A percentile compares a stretch with the other conserved stretches of the same genome.
Evolutionary conservation across 2,329 filamentous ascomycete genomes (phyloP).

Genomic region (Pseudogymnoascus pannorum): DNA sequence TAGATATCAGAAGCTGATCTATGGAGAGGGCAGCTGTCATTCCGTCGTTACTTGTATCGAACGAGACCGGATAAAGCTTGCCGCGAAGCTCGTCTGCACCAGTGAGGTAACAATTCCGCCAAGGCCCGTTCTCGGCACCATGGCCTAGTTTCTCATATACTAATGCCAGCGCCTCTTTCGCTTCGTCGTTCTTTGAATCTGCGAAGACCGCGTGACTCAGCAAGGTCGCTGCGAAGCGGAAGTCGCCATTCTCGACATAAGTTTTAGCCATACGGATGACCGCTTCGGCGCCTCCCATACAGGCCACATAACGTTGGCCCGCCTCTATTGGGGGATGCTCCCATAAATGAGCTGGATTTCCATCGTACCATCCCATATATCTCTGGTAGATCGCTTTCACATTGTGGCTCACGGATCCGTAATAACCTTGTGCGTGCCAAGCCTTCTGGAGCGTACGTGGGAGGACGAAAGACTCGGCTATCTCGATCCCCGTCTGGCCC

Average conservation of each 20-base stretch:
- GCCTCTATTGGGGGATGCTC: constrained; percentile 30
- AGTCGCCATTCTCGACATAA: constrained; percentile 27
- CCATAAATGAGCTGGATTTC: constrained; percentile 32
- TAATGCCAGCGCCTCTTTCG: constrained; percentile 23
- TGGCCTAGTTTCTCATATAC: constrained; percentile 31
- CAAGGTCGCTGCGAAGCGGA: constrained; percentile 34
- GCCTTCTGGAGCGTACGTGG: constrained; percentile 28
- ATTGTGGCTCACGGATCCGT: constrained; percentile 34
- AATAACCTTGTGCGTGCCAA: constrained; percentile 31
- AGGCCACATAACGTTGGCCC: constrained; percentile 31
- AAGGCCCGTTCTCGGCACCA: constrained; percentile 34
- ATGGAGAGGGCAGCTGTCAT: not conserved
- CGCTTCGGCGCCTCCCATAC: constrained; percentile 30
- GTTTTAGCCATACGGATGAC: constrained; percentile 27
- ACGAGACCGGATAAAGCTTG: not conserved
- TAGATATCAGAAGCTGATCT: not conserved
- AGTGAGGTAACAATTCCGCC: constrained; percentile 35
- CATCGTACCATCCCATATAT: constrained; percentile 26
- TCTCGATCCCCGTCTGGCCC: constrained; percentile 33
- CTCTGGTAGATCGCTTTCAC: constrained; percentile 34
- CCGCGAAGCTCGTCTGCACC: constrained; percentile 25
- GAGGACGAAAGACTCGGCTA: constrained; percentile 32
- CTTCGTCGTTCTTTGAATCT: constrained; percentile 18
- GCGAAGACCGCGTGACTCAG: constrained; percentile 31
- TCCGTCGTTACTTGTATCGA: not conserved